Conservation (phyloP, 2,329 filamentous ascomycete species). For the Colletotrichum salicis region DNA sequence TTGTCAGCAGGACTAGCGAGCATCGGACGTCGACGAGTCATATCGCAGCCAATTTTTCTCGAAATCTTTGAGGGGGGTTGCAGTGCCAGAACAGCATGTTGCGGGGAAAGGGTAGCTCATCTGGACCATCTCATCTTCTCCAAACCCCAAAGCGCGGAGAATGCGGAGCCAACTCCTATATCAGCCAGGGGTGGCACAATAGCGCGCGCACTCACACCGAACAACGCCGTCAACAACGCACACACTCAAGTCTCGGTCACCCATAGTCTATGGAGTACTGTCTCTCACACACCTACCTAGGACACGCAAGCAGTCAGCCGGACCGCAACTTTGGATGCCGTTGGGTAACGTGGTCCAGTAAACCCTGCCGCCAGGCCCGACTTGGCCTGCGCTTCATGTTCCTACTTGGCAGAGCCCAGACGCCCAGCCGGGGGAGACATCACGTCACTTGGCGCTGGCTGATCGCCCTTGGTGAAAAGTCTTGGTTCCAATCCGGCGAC, state of each 20-base stretch:
- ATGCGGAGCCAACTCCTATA: constrained; percentile 13
- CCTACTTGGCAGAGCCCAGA: neutral
- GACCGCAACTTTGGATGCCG: constrained; percentile 7
- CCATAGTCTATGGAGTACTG: neutral
- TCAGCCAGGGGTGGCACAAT: neutral
- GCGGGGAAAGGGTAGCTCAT: constrained; percentile 14
- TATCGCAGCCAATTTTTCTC: neutral
- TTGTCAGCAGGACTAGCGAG: constrained; percentile 11
- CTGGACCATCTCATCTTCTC: constrained; percentile 11
- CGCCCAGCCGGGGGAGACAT: neutral
- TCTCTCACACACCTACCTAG: neutral
- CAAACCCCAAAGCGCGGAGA: constrained; percentile 30
- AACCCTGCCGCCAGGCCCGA: constrained; percentile 16
- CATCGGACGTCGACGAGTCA: constrained; percentile 22
- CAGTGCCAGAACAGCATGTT: neutral
- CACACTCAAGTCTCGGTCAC: neutral
- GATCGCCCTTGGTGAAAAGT: constrained; percentile 7
- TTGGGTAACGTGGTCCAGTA: neutral
- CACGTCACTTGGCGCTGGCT: constrained; percentile 23
- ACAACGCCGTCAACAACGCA: neutral
- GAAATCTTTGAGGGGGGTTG: neutral
- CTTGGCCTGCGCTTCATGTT: constrained; percentile 23
- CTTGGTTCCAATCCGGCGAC: constrained; percentile 21
- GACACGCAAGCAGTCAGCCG: neutral
- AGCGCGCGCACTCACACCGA: neutral